A percentile compares a stretch with the other conserved stretches of the same genome.
Evolutionary conservation across 192 early-diverging fungal species (phyloP).

Genomic region (Diversispora epigaea): DNA sequence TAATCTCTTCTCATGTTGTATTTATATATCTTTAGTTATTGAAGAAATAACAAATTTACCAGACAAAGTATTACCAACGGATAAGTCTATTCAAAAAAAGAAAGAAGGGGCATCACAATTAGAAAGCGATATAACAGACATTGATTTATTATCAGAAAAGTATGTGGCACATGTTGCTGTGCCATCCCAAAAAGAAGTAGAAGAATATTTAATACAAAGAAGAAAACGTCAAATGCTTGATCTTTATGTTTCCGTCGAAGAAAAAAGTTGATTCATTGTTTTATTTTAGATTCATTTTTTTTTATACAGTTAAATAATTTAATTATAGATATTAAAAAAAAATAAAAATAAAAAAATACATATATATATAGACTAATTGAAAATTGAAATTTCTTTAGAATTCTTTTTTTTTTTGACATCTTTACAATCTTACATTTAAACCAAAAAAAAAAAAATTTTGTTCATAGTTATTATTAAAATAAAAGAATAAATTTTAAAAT

Average conservation of each 20-base stretch:
- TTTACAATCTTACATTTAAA: no score
- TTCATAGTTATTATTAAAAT: no score
- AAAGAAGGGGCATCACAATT: neutral
- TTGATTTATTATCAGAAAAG: slow-evolving; percentile 38
- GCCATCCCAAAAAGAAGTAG: slow-evolving; percentile 74
- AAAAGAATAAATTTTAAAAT: no score
- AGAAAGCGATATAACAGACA: slow-evolving; percentile 32
- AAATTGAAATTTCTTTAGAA: no score
- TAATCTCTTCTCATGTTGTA: neutral
- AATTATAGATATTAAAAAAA: no score
- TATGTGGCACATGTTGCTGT: slow-evolving; percentile 46
- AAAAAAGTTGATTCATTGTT: no score
- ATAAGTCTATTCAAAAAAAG: slow-evolving; percentile 39
- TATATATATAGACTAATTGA: no score
- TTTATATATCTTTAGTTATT: slow-evolving; percentile 33
- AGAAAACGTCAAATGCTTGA: slow-evolving; percentile 66
- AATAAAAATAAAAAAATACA: no score
- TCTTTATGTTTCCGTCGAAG: slow-evolving; percentile 48
- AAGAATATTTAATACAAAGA: slow-evolving; percentile 69
- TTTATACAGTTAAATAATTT: no score
- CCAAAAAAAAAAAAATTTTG: no score
- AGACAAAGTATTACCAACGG: slow-evolving; percentile 33
- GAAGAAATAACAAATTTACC: slow-evolving; percentile 29
- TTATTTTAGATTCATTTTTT: no score
- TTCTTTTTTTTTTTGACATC: no score